Evolutionary conservation across 2,329 filamentous ascomycete species (phyloP).

Genomic region (Diaporthe helianthi): DNA sequence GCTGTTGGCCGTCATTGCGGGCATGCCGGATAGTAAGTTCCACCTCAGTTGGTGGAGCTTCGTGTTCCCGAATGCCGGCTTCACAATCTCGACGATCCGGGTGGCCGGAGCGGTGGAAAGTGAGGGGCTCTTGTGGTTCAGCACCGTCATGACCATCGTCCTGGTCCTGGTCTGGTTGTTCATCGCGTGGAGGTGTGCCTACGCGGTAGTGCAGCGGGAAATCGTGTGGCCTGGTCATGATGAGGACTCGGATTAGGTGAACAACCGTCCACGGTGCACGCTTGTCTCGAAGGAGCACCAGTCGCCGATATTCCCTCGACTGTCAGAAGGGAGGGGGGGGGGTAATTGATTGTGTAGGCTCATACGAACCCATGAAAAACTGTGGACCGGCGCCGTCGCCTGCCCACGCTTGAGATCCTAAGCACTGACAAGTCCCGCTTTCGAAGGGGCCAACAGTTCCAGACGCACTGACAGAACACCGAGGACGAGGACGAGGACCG

Average conservation of each 20-base stretch:
- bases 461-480: too few relatives aligned
- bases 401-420: neutral
- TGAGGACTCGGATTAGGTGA: slow-evolving; percentile 52
- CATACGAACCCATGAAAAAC: too few relatives aligned
- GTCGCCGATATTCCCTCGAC: neutral
- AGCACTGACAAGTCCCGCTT: neutral
- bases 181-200: slow-evolving; percentile 55
- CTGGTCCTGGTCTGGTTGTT: slow-evolving; percentile 63
- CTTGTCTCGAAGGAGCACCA: neutral
- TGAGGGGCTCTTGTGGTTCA: slow-evolving; percentile 58
- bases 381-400: neutral
- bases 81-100: slow-evolving; percentile 65
- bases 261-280: neutral
- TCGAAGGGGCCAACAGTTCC: neutral
- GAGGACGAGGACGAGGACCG: neutral
- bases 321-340: too few relatives aligned
- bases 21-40: slow-evolving; percentile 45
- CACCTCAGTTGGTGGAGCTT: slow-evolving; percentile 67
- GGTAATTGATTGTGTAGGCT: too few relatives aligned
- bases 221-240: slow-evolving; percentile 67
- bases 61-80: slow-evolving; percentile 71
- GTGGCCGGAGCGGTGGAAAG: slow-evolving; percentile 62
- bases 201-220: slow-evolving; percentile 57
- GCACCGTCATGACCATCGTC: slow-evolving; percentile 61
- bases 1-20: slow-evolving; percentile 50